phyloP scores from a whole-genome alignment of 495 filamentous ascomycete genomes.

The Penicilliopsis zonata region DNA sequence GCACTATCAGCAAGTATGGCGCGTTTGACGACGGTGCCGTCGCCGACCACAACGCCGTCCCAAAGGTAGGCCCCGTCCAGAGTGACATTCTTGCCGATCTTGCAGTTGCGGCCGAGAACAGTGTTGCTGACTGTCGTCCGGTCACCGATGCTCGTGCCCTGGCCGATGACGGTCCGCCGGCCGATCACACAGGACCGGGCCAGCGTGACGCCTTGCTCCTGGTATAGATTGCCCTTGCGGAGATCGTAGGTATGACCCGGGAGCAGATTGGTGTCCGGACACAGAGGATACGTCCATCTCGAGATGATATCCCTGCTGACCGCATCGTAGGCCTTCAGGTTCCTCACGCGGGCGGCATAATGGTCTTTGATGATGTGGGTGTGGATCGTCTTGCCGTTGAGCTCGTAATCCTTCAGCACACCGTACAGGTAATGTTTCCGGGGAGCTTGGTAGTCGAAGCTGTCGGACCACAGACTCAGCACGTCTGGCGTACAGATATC shows the following conservation, averaged over 20 bases:
- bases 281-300: conserved; percentile 87
- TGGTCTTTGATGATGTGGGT: conserved; percentile 70
- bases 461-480: conserved; percentile 88
- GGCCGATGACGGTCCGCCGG: conserved; percentile 60
- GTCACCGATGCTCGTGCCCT: conserved; percentile 61
- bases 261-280: conserved; percentile 78
- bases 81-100: conserved; percentile 70
- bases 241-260: conserved; percentile 63
- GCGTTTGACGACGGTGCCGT: conserved; percentile 54
- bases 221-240: conserved; percentile 52
- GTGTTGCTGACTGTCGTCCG: conserved; percentile 56
- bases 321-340: conserved; percentile 80
- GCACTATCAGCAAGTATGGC: conserved; percentile 67
- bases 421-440: conserved; percentile 81
- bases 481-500: conserved; percentile 98
- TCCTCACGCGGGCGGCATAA: conserved; percentile 73
- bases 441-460: conserved; percentile 89
- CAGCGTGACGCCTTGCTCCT: conserved; percentile 56
- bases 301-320: conserved; percentile 79
- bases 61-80: conserved; percentile 82
- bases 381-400: conserved; percentile 92
- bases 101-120: conserved; percentile 70
- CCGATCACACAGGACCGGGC: conserved; percentile 59
- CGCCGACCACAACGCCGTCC: conserved; percentile 67
- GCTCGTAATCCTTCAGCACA: conserved; percentile 89